Evolutionary conservation across 768 basidiomycete genomes (phyloP).

Genomic region (Suillus discolor): DNA sequence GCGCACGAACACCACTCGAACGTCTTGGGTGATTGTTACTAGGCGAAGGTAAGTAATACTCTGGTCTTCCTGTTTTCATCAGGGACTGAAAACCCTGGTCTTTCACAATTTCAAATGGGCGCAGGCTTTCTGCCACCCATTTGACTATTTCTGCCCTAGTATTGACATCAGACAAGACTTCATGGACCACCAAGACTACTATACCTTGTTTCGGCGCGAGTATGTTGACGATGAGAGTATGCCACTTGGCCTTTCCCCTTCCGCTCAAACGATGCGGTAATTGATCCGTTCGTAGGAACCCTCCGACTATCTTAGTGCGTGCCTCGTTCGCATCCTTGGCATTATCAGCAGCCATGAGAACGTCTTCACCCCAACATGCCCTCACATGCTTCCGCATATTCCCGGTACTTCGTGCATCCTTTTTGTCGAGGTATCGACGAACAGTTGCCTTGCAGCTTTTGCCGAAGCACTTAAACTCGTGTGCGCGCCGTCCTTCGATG

Average conservation of each 20-base stretch:
- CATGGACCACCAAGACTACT: no score
- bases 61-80: slow-evolving; percentile 22
- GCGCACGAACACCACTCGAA: slow-evolving; percentile 29
- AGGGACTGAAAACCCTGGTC: slow-evolving; percentile 34
- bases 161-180: no score
- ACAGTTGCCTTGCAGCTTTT: slow-evolving; percentile 18
- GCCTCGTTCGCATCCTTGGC: not conserved
- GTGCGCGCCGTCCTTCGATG: slow-evolving; percentile 17
- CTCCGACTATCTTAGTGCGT: slow-evolving; percentile 22
- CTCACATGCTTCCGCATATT: slow-evolving; percentile 32
- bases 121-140: slow-evolving; percentile 37
- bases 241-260: slow-evolving; percentile 32
- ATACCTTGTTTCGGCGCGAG: no score
- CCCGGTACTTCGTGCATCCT: slow-evolving; percentile 27
- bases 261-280: slow-evolving; percentile 30
- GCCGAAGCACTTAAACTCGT: slow-evolving; percentile 27
- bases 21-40: slow-evolving; percentile 35
- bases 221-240: slow-evolving; percentile 32
- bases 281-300: slow-evolving; percentile 25
- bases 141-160: slow-evolving; percentile 35
- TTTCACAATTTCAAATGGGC: slow-evolving; percentile 37
- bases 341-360: slow-evolving; percentile 16
- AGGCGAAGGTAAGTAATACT: slow-evolving; percentile 36
- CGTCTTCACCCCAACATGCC: slow-evolving; percentile 37
- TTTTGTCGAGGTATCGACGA: slow-evolving; percentile 25